Evolutionary conservation across 495 filamentous ascomycete genomes (phyloP), one percentile per base, ranked within the genome.

Genomic region (Sordaria brevicollis): DNA sequence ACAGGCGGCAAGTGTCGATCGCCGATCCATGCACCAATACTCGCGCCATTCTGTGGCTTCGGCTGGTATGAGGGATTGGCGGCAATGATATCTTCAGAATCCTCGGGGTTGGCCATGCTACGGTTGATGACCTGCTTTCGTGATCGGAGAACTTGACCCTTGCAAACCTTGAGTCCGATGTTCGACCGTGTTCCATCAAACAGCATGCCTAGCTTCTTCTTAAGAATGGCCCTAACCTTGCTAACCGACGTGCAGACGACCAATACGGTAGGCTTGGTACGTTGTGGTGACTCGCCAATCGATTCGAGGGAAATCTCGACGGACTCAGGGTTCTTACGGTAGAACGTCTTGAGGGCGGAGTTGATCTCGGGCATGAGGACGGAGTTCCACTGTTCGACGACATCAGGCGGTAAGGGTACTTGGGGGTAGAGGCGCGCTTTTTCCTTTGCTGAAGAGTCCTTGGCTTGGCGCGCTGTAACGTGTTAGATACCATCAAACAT

Each of bases 21-120:
- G 57, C 92, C 91, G 68, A 90, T 86, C 80, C 91, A 97, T 1
- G 94, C 93, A 19, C 94, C 94, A 70, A 98, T 97, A 31, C 93
- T 96, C 3, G 94, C 94, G 1, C 94, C 94, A 67, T 93, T 96
- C 0, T 88, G 76, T 1, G 94, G 94, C 69, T 85, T 85, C 70
- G 89, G 82, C 76, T 97, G 93, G 73, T 92, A 90, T 19, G 83
- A 83, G 0, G 84, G 84, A 72, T 92, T 92, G 13, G 83, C 82
- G 7, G 82, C 83, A 9, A 76, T 76, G 6, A 77, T 65, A 54
- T 84, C 80, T 34, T 35, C 57, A 13, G 77, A 75, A 34, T 71
- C 76, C 70, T 66, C 72, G 0, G 68, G 1, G 3, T 72, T 78
- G 37, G 78, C 77, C 80, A 80, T 83, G 69, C 80, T 81, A 17